phyloP scores from a whole-genome alignment of 208 protist species.

The Leishmania turanica region DNA sequence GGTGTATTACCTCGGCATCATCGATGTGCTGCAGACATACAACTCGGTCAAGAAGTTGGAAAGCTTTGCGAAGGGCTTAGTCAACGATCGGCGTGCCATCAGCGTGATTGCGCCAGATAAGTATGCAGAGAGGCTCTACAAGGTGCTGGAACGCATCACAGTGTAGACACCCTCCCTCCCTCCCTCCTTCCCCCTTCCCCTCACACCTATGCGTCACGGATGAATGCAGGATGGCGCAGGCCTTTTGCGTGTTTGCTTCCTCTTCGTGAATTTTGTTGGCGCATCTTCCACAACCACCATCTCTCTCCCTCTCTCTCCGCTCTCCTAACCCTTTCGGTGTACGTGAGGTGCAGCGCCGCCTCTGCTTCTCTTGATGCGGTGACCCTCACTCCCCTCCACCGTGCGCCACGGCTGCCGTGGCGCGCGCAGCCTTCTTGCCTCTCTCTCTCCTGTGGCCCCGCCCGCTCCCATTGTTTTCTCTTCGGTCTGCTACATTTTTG shows the following conservation, averaged over 20 bases:
- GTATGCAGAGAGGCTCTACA: slow-evolving; percentile 84
- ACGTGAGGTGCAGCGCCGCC: not conserved
- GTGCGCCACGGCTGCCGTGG: not conserved
- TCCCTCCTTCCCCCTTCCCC: not conserved
- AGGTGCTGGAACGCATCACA: slow-evolving; percentile 77
- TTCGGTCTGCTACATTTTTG: not conserved
- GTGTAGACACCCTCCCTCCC: slow-evolving; percentile 28
- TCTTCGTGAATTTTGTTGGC: not conserved
- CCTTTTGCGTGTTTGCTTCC: not conserved
- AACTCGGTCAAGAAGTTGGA: slow-evolving; percentile 85
- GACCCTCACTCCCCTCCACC: not conserved
- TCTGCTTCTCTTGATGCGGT: not conserved
- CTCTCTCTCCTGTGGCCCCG: not conserved
- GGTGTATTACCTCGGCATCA: slow-evolving; percentile 93
- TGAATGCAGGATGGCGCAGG: not conserved
- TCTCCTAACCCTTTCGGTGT: not conserved
- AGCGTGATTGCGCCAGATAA: slow-evolving; percentile 86
- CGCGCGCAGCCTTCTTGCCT: not conserved
- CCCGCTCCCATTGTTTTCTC: not conserved
- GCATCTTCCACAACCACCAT: not conserved
- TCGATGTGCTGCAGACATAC: slow-evolving; percentile 94
- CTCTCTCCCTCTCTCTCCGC: not conserved
- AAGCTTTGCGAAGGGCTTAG: slow-evolving; percentile 85
- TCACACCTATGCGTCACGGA: not conserved
- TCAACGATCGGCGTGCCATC: slow-evolving; percentile 70